Base-by-base conservation (phyloP, 1,284 basidiomycete species). In the Kalmanozyma brasiliensis region DNA sequence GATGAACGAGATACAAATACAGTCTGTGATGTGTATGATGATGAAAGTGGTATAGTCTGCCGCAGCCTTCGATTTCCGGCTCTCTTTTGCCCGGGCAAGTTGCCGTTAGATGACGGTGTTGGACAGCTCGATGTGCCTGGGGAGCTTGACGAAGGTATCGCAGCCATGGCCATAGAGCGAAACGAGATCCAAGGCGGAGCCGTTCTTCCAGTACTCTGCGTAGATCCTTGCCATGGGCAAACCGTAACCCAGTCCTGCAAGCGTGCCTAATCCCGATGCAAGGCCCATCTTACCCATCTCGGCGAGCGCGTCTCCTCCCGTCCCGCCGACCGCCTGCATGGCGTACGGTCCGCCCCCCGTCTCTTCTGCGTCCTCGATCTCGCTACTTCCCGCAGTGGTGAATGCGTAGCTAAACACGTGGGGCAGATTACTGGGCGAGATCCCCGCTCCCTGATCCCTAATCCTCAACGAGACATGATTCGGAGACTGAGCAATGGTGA, bases 401-500 rank as follows among this genome's bases (percentile, higher is more conserved):
- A 93, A 94, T 7, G 92, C 91, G 80, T 94, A 94, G 20, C 90
- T 91, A 82, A 94, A 94, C 55, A 94, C 90, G 47, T 88, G 87
- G 16, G 86, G 84, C 84, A 94, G 87, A 78, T 93, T 88, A 8
- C 86, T 84, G 3, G 89, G 89, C 1, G 88, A 85, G 33, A 94
- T 89, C 4, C 92, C 92, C 16, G 92, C 92, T 3, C 93, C 93
- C 74, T 91, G 88, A 74, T 94, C 92, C 29, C 93, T 86, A 22
- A 94, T 86, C 33, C 93, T 87, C 36, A 94, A 85, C 24, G 89
- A 89, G 52, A 94, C 86, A 80, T 88, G 89, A 29, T 84, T 84
- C 24, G 84, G 79, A 16, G 87, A 86, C 14, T 87, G 86, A 2
- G 90, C 87, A 40, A 85, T 86, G 1, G 92, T 93, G 36, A 92